A percentile compares a stretch with the other conserved stretches of the same genome.
Evolutionary conservation across 2,329 filamentous ascomycete genomes (phyloP).

Genomic region (Aspergillus amoenus): DNA sequence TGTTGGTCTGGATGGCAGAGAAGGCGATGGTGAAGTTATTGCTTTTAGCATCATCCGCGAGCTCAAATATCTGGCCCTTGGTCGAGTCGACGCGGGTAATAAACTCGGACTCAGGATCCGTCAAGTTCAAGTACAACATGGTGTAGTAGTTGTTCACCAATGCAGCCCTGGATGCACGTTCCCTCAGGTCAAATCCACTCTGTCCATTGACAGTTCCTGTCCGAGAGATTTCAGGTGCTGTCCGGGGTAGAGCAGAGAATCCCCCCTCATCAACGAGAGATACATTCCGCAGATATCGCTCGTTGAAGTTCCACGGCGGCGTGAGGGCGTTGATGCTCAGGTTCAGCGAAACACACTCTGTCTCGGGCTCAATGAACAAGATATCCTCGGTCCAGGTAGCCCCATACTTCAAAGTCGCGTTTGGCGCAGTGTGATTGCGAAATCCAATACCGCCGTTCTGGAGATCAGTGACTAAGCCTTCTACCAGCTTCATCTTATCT

Average conservation of each 20-base stretch:
- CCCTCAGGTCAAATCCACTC: constrained; percentile 36
- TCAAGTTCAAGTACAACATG: constrained; percentile 44
- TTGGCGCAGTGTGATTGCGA: constrained; percentile 47
- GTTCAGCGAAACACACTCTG: constrained; percentile 44
- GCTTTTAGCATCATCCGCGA: not conserved
- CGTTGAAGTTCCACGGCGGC: too few relatives aligned
- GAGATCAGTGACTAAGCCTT: constrained; percentile 48
- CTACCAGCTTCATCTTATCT: constrained; percentile 35
- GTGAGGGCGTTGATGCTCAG: constrained; percentile 19
- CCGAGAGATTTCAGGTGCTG: not conserved
- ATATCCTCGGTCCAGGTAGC: constrained; percentile 48
- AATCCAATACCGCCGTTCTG: constrained; percentile 46
- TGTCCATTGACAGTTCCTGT: not conserved
- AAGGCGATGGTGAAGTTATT: constrained; percentile 23
- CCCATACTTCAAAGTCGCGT: constrained; percentile 29
- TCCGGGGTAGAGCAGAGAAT: not conserved
- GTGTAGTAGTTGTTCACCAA: constrained; percentile 44
- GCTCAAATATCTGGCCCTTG: not conserved
- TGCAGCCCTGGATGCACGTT: constrained; percentile 46
- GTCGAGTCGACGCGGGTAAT: not conserved
- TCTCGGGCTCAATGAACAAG: constrained; percentile 49
- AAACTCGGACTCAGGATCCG: constrained; percentile 31
- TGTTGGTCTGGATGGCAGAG: constrained; percentile 6
- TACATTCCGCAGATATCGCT: not conserved
- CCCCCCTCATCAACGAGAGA: constrained; percentile 31